These are phyloP conservation scores for Solanum hybrid DNA, from an alignment of 305 asterid species.

Conservation along the genomic window DNA sequence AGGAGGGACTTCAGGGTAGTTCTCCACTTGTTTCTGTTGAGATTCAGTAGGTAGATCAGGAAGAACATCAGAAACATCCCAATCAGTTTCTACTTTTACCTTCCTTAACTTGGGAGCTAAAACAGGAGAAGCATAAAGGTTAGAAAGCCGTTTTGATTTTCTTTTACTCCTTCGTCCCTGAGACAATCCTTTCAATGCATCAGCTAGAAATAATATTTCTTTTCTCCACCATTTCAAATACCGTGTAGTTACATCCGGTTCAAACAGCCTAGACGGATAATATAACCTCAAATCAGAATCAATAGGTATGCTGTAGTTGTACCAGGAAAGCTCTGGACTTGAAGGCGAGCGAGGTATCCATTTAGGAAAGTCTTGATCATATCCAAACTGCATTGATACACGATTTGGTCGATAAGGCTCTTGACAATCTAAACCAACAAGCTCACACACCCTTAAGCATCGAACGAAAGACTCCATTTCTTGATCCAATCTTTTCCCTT, in stretches of 20 bases:
- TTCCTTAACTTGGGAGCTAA: not conserved
- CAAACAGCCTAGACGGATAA: conserved; percentile 22
- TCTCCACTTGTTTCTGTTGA: not conserved
- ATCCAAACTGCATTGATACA: conserved; percentile 40
- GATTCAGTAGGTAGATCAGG: not conserved
- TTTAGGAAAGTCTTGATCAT: conserved; percentile 35
- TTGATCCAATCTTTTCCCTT: not conserved
- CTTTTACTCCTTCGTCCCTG: conserved; percentile 12
- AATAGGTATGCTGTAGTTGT: conserved; percentile 8
- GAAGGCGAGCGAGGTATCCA: conserved; percentile 4
- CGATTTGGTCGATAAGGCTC: conserved; percentile 36
- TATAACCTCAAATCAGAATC: conserved; percentile 11
- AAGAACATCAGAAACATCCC: not conserved
- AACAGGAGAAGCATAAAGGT: conserved; percentile 10
- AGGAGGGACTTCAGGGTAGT: conserved; percentile 15
- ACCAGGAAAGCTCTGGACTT: conserved; percentile 11
- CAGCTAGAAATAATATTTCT: conserved; percentile 11
- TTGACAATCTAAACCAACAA: conserved; percentile 29
- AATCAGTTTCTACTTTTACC: not conserved
- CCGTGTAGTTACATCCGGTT: conserved; percentile 14
- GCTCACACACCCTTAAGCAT: conserved; percentile 19
- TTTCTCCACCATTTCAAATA: conserved; percentile 35
- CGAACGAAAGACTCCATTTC: conserved; percentile 18
- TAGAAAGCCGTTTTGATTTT: not conserved
- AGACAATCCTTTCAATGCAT: conserved; percentile 2